Base-by-base conservation (phyloP, 176 grass and related monocot genomes). In the Elaeis guineensis region DNA sequence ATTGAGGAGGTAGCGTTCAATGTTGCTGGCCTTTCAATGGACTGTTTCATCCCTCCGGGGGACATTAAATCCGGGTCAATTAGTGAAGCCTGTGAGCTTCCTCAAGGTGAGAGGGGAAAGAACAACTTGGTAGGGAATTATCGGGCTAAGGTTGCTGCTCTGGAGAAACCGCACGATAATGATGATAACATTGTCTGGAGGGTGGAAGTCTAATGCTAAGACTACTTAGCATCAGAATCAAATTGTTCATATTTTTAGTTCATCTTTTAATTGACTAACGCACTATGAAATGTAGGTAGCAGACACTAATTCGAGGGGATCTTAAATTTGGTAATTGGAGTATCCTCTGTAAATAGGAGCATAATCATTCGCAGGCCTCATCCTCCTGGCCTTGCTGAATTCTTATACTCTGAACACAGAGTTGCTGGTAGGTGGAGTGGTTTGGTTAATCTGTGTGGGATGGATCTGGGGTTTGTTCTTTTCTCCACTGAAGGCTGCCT, bases 1-100 rank as follows among this genome's bases (percentile, higher is more conserved):
- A 68, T 68, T 4, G 65, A 68, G 53, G 65, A 68, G 65, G 65
- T 57, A 12, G 65, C 65, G 14, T 68, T 68, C n/a, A 57, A 68
- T 24, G 52, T 68, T 44, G 22, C 65, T 23, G 65, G 65, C 52
- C 65, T 68, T 16, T 68, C 65, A 15, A 48, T 68, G 65, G 65
- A 68, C 19, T 68, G 65, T 57, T 68, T 68, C 52, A 68, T 68
- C 28, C 65, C 65, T 44, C 65, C 65, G 1, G 65, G 51, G 0
- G 65, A 68, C 15, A 54, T 68, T 39, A 68, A 68, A 32, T 52
- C 51, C 8, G 65, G 25, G 65, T 44, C 65, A 16, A 39, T 68
- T 6, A 57, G 65, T 9, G 65, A 68, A 56, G 65, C 65, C 25
- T 57, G 65, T 17, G 65, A 68, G 26, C 65, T 68, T 12, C 65